phyloP scores from a whole-genome alignment of 192 early-diverging fungal species.

The Mortierella alpina region DNA sequence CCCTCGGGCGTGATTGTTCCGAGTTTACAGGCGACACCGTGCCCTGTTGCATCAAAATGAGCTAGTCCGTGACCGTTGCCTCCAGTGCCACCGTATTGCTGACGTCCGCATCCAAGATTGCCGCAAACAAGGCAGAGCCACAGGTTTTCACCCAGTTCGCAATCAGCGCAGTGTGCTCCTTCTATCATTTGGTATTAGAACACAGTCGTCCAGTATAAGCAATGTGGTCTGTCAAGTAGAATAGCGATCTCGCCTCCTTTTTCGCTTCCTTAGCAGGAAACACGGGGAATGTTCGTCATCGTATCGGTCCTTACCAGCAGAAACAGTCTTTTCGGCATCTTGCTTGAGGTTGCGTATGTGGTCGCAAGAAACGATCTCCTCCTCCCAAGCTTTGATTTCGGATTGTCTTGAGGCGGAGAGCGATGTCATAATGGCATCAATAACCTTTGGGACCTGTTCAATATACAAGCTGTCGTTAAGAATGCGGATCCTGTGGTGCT shows the following conservation, averaged over 20 bases:
- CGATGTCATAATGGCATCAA: slow-evolving; percentile 78
- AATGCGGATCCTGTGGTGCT: neutral
- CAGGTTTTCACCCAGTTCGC: slow-evolving; percentile 91
- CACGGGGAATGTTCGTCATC: neutral
- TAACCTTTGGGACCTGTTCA: slow-evolving; percentile 66
- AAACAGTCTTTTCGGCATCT: slow-evolving; percentile 57
- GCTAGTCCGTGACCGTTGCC: slow-evolving; percentile 94
- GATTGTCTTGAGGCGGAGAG: slow-evolving; percentile 85
- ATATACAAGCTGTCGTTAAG: neutral
- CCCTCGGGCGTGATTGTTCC: slow-evolving; percentile 99
- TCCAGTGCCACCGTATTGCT: slow-evolving; percentile 91
- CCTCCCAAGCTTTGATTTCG: slow-evolving; percentile 95
- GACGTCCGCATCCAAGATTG: slow-evolving; percentile 92
- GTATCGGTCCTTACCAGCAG: slow-evolving; percentile 46
- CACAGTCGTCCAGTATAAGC: neutral
- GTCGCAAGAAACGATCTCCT: slow-evolving; percentile 82
- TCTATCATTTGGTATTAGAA: slow-evolving; percentile 21
- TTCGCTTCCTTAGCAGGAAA: neutral
- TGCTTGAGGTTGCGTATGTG: slow-evolving; percentile 84
- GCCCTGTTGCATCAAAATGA: slow-evolving; percentile 85
- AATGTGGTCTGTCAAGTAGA: neutral
- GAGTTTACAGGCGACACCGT: slow-evolving; percentile 89
- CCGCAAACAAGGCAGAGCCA: slow-evolving; percentile 97
- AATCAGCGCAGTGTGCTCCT: slow-evolving; percentile 80
- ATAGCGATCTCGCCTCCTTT: neutral